Evolutionary conservation across 2,329 filamentous ascomycete genomes (phyloP).

Genomic region (Emergomyces africanus): DNA sequence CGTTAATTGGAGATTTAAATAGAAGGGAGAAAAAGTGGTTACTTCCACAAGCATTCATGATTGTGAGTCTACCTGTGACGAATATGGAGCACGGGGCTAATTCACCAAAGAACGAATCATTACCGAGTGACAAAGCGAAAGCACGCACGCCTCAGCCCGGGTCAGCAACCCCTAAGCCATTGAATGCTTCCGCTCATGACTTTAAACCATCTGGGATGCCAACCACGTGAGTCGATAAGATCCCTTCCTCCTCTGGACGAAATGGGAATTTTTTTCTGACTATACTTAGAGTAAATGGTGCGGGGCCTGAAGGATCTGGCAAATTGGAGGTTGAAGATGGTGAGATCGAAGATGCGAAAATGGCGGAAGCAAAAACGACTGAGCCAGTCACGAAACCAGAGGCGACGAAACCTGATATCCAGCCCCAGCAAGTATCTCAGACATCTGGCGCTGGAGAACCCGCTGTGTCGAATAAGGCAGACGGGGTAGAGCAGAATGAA

Average conservation of each 20-base stretch:
- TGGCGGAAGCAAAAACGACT: slow-evolving; percentile 19
- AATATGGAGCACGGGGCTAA: slow-evolving; percentile 10
- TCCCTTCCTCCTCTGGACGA: not conserved
- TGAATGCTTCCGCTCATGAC: slow-evolving; percentile 30
- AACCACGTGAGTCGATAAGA: slow-evolving; percentile 23
- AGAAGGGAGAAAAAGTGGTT: slow-evolving; percentile 38
- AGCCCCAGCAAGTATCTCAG: slow-evolving; percentile 1
- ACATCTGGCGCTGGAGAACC: slow-evolving; percentile 7
- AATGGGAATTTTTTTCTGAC: slow-evolving; percentile 13
- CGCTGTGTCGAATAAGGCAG: slow-evolving; percentile 2
- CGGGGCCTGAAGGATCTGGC: slow-evolving; percentile 13
- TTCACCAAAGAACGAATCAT: slow-evolving; percentile 16
- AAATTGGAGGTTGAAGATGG: slow-evolving; percentile 32
- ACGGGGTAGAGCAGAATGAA: slow-evolving; percentile 1
- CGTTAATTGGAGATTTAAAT: slow-evolving; percentile 36
- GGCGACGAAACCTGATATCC: slow-evolving; percentile 6
- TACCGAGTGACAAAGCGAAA: slow-evolving; percentile 17
- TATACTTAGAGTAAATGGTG: slow-evolving; percentile 18
- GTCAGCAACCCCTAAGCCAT: slow-evolving; percentile 21
- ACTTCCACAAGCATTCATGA: slow-evolving; percentile 34
- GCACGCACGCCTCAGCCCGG: slow-evolving; percentile 17
- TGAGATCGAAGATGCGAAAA: slow-evolving; percentile 35
- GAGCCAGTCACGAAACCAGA: slow-evolving; percentile 7
- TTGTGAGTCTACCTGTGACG: slow-evolving; percentile 17
- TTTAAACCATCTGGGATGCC: slow-evolving; percentile 23